A percentile compares a stretch with the other conserved stretches of the same genome.
Conservation (phyloP, 148 eudicot genomes). For the Tetragonia tetragonoides region DNA sequence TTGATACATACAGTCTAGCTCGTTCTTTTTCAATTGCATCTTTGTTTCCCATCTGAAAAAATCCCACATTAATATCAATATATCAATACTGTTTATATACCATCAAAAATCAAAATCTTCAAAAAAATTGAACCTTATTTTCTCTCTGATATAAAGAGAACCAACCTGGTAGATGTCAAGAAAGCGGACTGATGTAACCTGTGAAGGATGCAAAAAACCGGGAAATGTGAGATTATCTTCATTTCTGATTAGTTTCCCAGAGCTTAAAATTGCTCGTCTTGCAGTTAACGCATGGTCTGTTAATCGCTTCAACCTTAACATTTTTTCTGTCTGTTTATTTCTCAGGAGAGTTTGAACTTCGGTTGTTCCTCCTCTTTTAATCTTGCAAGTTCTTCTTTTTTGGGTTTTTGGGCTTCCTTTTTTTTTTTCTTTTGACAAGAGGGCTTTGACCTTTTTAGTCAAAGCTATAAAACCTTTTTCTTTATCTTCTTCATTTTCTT, state of each 20-base stretch:
- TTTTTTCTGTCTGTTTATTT: slow-evolving; percentile 22
- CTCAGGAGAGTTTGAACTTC: too few relatives aligned
- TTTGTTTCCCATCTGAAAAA: slow-evolving; percentile 71
- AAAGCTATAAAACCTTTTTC: too few relatives aligned
- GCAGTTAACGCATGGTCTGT: slow-evolving; percentile 12
- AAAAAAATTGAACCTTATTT: not conserved
- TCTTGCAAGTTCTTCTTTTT: too few relatives aligned
- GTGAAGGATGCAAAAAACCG: slow-evolving; percentile 29
- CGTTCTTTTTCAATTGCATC: slow-evolving; percentile 84
- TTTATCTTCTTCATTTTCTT: too few relatives aligned
- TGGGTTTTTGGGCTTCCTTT: too few relatives aligned
- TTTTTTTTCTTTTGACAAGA: too few relatives aligned
- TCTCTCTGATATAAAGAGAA: not conserved
- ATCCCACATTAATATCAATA: not conserved
- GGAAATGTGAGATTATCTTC: slow-evolving; percentile 20
- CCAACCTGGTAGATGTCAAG: slow-evolving; percentile 79
- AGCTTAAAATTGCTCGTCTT: slow-evolving; percentile 25
- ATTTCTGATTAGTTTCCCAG: slow-evolving; percentile 5
- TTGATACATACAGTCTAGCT: slow-evolving; percentile 76
- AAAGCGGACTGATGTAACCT: slow-evolving; percentile 57
- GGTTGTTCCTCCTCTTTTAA: too few relatives aligned
- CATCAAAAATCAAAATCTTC: not conserved
- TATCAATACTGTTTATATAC: not conserved
- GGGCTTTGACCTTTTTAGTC: too few relatives aligned
- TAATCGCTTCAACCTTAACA: slow-evolving; percentile 50